These are phyloP conservation scores for Sapria himalayana DNA, from an alignment of 345 rosid species.

Conservation along the genomic window DNA sequence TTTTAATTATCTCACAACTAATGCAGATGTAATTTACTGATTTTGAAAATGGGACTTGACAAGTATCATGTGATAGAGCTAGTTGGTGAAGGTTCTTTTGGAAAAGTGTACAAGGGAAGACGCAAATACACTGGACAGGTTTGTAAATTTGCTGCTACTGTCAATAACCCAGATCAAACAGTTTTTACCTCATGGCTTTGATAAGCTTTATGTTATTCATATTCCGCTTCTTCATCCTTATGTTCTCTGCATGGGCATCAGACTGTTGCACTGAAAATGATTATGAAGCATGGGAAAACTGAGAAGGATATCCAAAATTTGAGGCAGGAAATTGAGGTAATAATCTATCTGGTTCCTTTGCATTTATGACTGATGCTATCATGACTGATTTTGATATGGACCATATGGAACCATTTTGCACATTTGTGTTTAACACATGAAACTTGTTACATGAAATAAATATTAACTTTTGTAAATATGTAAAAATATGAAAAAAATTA, in stretches of 20 bases:
- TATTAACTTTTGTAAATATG: no score
- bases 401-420: no score
- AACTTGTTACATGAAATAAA: no score
- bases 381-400: neutral
- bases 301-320: conserved; percentile 78
- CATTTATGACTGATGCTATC: neutral
- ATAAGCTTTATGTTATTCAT: no score
- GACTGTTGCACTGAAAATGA: conserved; percentile 98
- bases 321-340: conserved; percentile 92
- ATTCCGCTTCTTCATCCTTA: no score
- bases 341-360: neutral
- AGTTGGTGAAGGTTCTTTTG: conserved; percentile 94
- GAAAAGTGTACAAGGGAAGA: conserved; percentile 85
- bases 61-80: conserved; percentile 86
- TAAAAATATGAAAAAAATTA: no score
- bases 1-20: no score
- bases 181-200: no score
- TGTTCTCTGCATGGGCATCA: conserved; percentile 10
- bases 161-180: no score
- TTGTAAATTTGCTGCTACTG: conserved; percentile 1
- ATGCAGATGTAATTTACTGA: no score
- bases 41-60: conserved; percentile 63
- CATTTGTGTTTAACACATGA: no score
- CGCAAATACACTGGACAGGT: conserved; percentile 82
- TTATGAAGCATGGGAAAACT: conserved; percentile 83